Evolutionary conservation across 2,329 filamentous ascomycete genomes (phyloP), one percentile per base, ranked within the genome.

Genomic region (Hypoxylon sp.): DNA sequence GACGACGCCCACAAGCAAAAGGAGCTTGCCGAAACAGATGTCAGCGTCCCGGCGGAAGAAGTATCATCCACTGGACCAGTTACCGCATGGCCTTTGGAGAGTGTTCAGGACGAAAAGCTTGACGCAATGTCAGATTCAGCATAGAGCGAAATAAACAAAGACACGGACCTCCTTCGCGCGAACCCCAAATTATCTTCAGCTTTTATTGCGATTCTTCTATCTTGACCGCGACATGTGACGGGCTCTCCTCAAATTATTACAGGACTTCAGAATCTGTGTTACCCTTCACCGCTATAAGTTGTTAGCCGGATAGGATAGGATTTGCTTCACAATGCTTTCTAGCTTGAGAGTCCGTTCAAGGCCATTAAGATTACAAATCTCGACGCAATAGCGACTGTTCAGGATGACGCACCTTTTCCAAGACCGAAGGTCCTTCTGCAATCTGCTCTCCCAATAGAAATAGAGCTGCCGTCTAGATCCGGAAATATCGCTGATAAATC

Each of bases 401-500:
- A 36, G n/a, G 50, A 54, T 60, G 54, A 58, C 38, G 26, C 60
- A 63, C 53, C n/a, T 28, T 18, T 24, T 45, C 22, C 42, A 30
- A 32, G 7, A 40, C 51, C 16, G 32, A 53, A 44, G n/a, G n/a
- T 3, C 16, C 24, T n/a, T 44, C 12, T 32, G 9, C 24, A 26
- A n/a, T 26, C 8, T 42, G 14, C 22, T 52, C 36, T 36, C 16
- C 18, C 50, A 40, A 36, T 59, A 16, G 26, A 48, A 54, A 24
- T 16, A 11, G 38, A 38, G 24, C n/a, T 42, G 28, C 42, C 2
- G 14, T 28, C 44, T 51, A 42, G 16, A 56, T 49, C 7, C 32
- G 45, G 53, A 65, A 56, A 52, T 59, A 63, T 53, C 58, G 64
- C 64, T 69, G 60, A 64, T 67, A 67, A 67, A 67, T 67, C 56